These are phyloP conservation scores for Acacia acuminata DNA, from an alignment of 306 rosid genomes.

Conservation along the genomic window DNA sequence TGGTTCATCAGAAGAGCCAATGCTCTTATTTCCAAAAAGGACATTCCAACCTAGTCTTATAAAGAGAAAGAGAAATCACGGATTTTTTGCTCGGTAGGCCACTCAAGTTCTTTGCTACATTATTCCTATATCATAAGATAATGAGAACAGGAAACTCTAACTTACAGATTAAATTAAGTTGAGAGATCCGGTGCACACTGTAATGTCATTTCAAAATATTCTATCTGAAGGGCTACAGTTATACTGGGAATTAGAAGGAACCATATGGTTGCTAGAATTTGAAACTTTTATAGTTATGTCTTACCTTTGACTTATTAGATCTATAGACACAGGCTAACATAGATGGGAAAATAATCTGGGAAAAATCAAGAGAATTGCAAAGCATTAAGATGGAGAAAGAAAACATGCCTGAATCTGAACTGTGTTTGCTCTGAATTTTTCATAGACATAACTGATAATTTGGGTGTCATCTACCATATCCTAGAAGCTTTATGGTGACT, in stretches of 20 bases:
- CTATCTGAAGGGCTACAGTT: not conserved
- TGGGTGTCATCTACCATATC: constrained; percentile 16
- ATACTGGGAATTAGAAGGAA: constrained; percentile 21
- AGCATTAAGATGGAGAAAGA: constrained; percentile 21
- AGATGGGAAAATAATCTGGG: constrained; percentile 1
- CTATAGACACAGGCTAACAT: constrained; percentile 13
- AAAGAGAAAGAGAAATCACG: constrained; percentile 83
- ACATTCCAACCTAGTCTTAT: constrained; percentile 89
- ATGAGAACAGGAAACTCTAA: not conserved
- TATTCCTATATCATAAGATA: constrained; percentile 21
- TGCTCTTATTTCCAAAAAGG: constrained; percentile 86
- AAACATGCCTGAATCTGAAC: constrained; percentile 24
- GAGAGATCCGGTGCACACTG: constrained; percentile 11
- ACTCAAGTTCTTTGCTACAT: constrained; percentile 24
- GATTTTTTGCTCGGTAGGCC: constrained; percentile 83
- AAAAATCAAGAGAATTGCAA: constrained; percentile 1
- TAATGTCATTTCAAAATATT: not conserved
- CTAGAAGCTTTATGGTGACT: not conserved
- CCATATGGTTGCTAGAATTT: not conserved
- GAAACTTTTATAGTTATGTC: not conserved
- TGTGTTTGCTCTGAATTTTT: constrained; percentile 16
- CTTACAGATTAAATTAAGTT: not conserved
- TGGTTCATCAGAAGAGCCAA: constrained; percentile 60
- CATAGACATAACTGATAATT: not conserved
- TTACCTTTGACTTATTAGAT: not conserved